phyloP scores from a whole-genome alignment of 768 basidiomycete genomes.

The Lactifluus volemus region DNA sequence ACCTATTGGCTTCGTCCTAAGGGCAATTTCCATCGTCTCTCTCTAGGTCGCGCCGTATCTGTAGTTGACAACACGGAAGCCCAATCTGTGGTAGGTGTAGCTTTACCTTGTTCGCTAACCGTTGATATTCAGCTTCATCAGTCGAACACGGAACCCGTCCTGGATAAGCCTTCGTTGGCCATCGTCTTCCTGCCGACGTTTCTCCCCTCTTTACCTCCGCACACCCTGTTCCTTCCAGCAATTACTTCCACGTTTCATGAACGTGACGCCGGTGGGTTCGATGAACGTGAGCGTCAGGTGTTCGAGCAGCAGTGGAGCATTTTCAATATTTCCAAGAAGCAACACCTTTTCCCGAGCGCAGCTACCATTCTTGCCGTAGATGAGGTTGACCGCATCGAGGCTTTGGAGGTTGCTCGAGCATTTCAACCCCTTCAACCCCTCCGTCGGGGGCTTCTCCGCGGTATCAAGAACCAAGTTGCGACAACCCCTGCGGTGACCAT shows the following conservation, averaged over 20 bases:
- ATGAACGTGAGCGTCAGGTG: conserved; percentile 23
- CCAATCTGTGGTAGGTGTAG: conserved; percentile 29
- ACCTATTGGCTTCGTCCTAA: conserved; percentile 23
- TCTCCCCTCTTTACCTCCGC: conserved; percentile 28
- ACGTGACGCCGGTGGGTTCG: conserved; percentile 20
- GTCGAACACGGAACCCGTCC: conserved; percentile 32
- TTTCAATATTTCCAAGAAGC: conserved; percentile 22
- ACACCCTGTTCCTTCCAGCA: conserved; percentile 53
- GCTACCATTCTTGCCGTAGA: conserved; percentile 22
- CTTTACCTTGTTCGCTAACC: conserved; percentile 23
- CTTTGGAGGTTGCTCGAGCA: conserved; percentile 13
- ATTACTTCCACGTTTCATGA: conserved; percentile 22
- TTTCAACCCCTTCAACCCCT: conserved; percentile 16
- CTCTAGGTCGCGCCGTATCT: conserved; percentile 28
- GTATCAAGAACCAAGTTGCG: conserved; percentile 35
- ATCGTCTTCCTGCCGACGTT: conserved; percentile 57
- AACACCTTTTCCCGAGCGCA: conserved; percentile 22
- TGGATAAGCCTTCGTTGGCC: conserved; percentile 50
- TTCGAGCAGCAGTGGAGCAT: conserved; percentile 27
- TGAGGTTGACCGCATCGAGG: conserved; percentile 11
- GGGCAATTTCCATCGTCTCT: conserved; percentile 23
- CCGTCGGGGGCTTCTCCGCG: conserved; percentile 23
- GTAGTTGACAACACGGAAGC: conserved; percentile 33
- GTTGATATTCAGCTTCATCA: conserved; percentile 34
- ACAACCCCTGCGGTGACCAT: conserved; percentile 54